Evolutionary conservation across 768 basidiomycete genomes (phyloP).

Genomic region (Trametes elegans): DNA sequence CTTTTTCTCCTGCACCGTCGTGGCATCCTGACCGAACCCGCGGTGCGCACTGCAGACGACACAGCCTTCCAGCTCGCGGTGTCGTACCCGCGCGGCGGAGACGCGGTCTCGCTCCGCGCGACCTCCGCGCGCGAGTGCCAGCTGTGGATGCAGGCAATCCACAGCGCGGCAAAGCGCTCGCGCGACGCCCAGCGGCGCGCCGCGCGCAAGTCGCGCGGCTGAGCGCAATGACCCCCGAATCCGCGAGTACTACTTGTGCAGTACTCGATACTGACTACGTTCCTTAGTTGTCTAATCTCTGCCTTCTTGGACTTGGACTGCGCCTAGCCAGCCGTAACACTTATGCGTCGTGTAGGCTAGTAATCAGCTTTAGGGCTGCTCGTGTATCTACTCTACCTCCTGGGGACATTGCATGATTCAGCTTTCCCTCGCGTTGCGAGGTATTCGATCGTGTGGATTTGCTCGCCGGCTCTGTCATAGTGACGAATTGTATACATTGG

Average conservation of each 20-base stretch:
- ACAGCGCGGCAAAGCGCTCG: constrained; percentile 41
- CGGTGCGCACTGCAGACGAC: constrained; percentile 56
- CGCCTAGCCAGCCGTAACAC: not conserved
- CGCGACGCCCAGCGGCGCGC: constrained; percentile 46
- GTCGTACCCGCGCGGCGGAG: constrained; percentile 21
- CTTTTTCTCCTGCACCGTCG: not conserved
- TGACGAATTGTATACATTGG: no score
- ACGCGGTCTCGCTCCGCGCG: constrained; percentile 33
- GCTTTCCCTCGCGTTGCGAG: no score
- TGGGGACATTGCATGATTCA: no score
- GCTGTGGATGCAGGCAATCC: constrained; percentile 46
- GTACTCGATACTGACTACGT: no score
- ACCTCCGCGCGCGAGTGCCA: constrained; percentile 58
- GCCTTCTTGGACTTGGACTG: not conserved
- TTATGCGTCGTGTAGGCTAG: not conserved
- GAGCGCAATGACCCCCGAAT: not conserved
- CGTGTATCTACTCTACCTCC: not conserved
- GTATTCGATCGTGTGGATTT: no score
- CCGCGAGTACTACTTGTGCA: not conserved
- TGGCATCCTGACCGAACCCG: not conserved
- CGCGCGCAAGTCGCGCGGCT: constrained; percentile 9
- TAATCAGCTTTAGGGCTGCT: not conserved
- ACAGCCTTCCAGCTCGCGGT: constrained; percentile 44
- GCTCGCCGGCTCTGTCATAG: no score
- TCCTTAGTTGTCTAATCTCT: no score